A percentile compares a stretch with the other conserved stretches of the same genome.
Conservation (phyloP, 140 eudicot genomes). For the Erigeron philadelphicus region DNA sequence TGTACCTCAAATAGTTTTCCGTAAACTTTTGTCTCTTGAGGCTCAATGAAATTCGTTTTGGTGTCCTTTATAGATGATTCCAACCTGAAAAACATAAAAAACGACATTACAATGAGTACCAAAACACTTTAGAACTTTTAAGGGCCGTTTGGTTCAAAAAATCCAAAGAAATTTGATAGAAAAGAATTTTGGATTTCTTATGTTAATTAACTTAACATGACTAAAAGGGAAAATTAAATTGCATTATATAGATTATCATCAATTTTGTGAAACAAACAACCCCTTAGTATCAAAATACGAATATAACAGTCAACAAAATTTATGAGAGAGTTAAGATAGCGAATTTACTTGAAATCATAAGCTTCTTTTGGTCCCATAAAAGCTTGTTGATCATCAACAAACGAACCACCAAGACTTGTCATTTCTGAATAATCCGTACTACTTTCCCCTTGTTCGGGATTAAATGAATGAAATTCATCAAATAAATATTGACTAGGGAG, state of each 20-base stretch:
- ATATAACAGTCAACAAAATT: not conserved
- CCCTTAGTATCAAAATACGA: too few species aligned
- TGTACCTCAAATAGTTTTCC: constrained; percentile 23
- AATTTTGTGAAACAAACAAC: too few species aligned
- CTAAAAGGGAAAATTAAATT: too few species aligned
- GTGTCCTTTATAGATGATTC: constrained; percentile 24
- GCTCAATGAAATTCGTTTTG: not conserved
- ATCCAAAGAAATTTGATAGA: too few species aligned
- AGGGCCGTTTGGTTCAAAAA: too few species aligned
- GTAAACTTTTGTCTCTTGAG: constrained; percentile 8
- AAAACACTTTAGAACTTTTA: too few species aligned
- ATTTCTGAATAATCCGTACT: constrained; percentile 12
- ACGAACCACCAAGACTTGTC: not conserved
- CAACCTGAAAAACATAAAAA: constrained; percentile 20
- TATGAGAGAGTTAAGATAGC: not conserved
- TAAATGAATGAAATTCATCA: constrained; percentile 10
- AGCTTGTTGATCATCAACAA: constrained; percentile 32
- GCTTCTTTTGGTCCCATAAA: constrained; percentile 27
- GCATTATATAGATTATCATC: too few species aligned
- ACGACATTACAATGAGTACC: not conserved
- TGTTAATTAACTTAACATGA: too few species aligned
- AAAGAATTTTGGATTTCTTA: too few species aligned
- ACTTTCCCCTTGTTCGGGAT: constrained; percentile 3
- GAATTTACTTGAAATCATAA: constrained; percentile 30
- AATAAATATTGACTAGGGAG: not conserved